Conservation (phyloP, 305 asterid genomes). For the Solanum hybrid region DNA sequence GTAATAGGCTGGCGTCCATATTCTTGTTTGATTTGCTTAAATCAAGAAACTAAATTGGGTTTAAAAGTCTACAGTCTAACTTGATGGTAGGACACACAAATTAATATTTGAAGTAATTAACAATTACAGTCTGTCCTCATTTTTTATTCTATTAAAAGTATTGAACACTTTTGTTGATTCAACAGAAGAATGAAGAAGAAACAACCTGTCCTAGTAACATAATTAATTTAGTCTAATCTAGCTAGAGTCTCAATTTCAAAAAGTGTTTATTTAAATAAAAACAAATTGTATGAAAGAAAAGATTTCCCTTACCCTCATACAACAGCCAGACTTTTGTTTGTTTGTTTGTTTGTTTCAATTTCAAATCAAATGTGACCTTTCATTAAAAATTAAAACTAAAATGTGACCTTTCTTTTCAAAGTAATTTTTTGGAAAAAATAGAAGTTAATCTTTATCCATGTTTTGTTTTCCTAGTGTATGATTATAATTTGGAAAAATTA, state of each 20-base stretch:
- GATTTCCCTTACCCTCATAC: neutral
- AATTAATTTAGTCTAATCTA: neutral
- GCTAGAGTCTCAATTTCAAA: neutral
- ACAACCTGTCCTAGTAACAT: neutral
- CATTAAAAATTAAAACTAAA: neutral
- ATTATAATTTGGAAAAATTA: neutral
- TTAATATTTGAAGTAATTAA: neutral
- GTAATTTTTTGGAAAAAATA: neutral
- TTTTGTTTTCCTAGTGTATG: neutral
- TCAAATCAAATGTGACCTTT: neutral
- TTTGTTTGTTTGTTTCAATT: neutral
- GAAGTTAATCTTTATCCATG: neutral
- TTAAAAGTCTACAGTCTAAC: constrained; percentile 1
- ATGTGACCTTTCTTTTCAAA: neutral
- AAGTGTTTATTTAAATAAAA: neutral
- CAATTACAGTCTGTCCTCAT: neutral
- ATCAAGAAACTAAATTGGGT: neutral
- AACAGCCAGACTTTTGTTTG: neutral
- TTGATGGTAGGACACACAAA: neutral
- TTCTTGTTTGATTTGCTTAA: constrained; percentile 1
- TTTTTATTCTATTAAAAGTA: neutral
- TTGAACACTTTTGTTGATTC: neutral
- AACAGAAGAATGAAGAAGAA: neutral
- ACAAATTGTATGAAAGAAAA: neutral
- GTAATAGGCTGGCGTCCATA: neutral